Evolutionary conservation across 176 grass and related monocot species (phyloP).

Genomic region (Triticum turgidum): DNA sequence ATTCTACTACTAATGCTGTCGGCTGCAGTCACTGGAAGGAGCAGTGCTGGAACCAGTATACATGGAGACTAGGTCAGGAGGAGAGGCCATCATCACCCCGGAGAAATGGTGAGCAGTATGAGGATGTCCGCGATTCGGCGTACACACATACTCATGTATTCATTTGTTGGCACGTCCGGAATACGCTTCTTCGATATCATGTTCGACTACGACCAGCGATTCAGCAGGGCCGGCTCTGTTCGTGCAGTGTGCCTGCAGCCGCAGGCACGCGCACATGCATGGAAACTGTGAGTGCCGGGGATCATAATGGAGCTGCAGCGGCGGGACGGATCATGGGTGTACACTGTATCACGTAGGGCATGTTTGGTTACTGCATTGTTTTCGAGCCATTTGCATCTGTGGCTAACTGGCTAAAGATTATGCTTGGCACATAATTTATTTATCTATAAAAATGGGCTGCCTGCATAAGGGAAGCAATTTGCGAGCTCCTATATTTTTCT

Average conservation of each 20-base stretch:
- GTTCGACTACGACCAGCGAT: neutral
- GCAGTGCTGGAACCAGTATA: neutral
- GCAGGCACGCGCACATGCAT: neutral
- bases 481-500: no score
- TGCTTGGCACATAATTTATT: no score
- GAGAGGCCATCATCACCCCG: neutral
- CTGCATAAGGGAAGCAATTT: no score
- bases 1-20: neutral
- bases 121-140: slow-evolving; percentile 1
- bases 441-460: no score
- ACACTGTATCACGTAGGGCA: no score
- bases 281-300: neutral
- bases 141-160: slow-evolving; percentile 17
- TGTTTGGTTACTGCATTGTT: no score
- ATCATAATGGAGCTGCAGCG: neutral
- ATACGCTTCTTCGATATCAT: slow-evolving; percentile 28
- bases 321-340: neutral
- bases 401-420: no score
- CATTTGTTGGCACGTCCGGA: neutral
- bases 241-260: neutral
- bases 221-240: no score
- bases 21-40: neutral
- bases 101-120: slow-evolving; percentile 21
- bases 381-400: no score
- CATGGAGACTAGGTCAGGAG: neutral